phyloP scores from a whole-genome alignment of 73 alveolate genomes.

The Urostyla sp. region DNA sequence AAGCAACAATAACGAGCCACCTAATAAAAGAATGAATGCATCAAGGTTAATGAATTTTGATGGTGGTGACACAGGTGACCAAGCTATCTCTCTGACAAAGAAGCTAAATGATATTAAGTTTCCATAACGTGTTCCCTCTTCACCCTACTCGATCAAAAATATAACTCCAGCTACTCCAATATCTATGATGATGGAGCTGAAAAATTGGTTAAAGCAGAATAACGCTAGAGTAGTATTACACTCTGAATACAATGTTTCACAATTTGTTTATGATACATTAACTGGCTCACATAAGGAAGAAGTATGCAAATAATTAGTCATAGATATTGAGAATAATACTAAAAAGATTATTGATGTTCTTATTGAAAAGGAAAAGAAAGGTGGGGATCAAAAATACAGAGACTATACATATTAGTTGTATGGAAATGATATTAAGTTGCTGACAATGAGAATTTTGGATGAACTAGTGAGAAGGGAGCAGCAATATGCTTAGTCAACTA shows the following conservation, averaged over 20 bases:
- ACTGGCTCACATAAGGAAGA: neutral
- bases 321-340: neutral
- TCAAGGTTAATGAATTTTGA: slow-evolving; percentile 52
- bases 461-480: slow-evolving; percentile 63
- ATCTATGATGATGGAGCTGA: slow-evolving; percentile 69
- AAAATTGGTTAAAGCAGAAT: slow-evolving; percentile 68
- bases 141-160: slow-evolving; percentile 71
- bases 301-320: neutral
- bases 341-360: slow-evolving; percentile 2
- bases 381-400: slow-evolving; percentile 1
- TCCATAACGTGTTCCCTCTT: slow-evolving; percentile 65
- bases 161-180: slow-evolving; percentile 73
- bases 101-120: slow-evolving; percentile 62
- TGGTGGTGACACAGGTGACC: neutral
- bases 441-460: slow-evolving; percentile 63
- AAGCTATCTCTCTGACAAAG: slow-evolving; percentile 41
- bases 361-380: slow-evolving; percentile 7
- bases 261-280: slow-evolving; percentile 1
- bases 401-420: neutral
- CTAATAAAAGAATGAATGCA: slow-evolving; percentile 37
- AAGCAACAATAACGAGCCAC: slow-evolving; percentile 22
- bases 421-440: slow-evolving; percentile 37
- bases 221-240: slow-evolving; percentile 43
- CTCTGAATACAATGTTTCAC: slow-evolving; percentile 24
- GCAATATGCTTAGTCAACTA: neutral